Base-by-base conservation (phyloP, 176 grass and related monocot genomes). In the Ananas comosus region DNA sequence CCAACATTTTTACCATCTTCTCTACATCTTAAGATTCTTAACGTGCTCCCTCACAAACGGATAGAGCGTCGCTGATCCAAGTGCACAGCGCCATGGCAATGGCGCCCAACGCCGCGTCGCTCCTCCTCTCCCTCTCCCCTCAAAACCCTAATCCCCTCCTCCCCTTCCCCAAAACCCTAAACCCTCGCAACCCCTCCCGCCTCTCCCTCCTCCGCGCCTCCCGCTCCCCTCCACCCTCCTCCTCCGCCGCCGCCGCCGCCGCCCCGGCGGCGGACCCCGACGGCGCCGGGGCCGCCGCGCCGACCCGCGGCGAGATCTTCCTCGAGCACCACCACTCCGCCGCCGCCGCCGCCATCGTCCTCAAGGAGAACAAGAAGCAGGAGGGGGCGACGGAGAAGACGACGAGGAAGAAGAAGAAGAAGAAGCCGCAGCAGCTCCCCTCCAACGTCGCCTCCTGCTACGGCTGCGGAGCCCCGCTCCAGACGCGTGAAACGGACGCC, bases 381-480 rank as follows among this genome's bases (percentile, higher is more conserved):
- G 73, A 78, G 29, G 68, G 83, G 14, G 77, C 86, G 13, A 78
- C 70, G 21, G 80, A 83, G 47, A 64, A 80, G 29, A 74, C 64
- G 5, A 75, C 80, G 48, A 79, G 59, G 81, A 79, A 91, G 71
- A 96, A 79, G 83, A 88, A 76, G 51, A 52, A 16, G 71, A 75
- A 69, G 0, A 63, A 77, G 0, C 74, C 83, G 12, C 65, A 70
- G 12, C 65, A 70, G 33, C 29, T 81, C 27, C 86, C 83, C 3
- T 69, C 79, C 56, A 76, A 76, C 52, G 17, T 81, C 76, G 70
- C 81, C 12, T 92, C 81, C 69, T 96, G 91, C 83, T 97, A 97
- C 76, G 93, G 93, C 4, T 97, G 93, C 74, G 93, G 89, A 49
- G 89, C 89, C 28, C 86, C 89, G 50, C 86, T 97, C 53, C 94